Conservation (phyloP, 805 yeast genomes). For the Sugiyamaella floridensis region DNA sequence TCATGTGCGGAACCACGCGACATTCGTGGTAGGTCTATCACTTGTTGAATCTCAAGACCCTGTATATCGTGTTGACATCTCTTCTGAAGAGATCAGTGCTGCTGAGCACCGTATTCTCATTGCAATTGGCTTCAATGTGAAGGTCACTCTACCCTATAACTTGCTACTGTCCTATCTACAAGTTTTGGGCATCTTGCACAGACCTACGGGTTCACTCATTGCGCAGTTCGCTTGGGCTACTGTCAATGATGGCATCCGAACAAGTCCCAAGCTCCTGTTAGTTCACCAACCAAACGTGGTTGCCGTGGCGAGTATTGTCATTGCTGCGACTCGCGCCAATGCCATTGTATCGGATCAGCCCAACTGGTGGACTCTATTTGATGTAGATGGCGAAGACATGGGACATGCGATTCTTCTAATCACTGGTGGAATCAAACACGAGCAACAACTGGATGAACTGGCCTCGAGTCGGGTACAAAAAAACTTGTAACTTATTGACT, state of each 20-base stretch:
- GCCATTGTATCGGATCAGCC: constrained; percentile 6
- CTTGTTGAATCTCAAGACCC: background rate
- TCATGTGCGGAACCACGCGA: background rate
- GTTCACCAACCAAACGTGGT: constrained; percentile 14
- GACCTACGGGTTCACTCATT: background rate
- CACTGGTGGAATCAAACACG: constrained; percentile 4
- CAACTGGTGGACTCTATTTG: constrained; percentile 18
- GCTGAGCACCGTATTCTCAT: constrained; percentile 11
- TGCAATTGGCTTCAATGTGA: constrained; percentile 12
- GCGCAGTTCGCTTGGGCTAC: constrained; percentile 8
- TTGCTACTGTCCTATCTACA: constrained; percentile 15
- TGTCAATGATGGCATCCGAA: constrained; percentile 13
- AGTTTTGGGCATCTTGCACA: constrained; percentile 9
- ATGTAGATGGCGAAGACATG: constrained; percentile 13
- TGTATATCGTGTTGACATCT: background rate
- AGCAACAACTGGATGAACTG: background rate
- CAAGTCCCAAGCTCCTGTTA: constrained; percentile 8
- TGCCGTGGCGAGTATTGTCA: constrained; percentile 14
- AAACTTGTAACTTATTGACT: too few species aligned
- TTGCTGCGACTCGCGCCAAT: constrained; percentile 8
- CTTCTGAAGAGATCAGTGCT: background rate
- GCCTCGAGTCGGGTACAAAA: too few species aligned
- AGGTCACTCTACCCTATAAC: constrained; percentile 10
- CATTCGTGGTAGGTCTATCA: background rate
- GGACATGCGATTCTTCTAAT: constrained; percentile 8